Evolutionary conservation across 225 moss, liverwort and hornwort species (phyloP).

Genomic region (Bryoerythrophyllum caledonicum): DNA sequence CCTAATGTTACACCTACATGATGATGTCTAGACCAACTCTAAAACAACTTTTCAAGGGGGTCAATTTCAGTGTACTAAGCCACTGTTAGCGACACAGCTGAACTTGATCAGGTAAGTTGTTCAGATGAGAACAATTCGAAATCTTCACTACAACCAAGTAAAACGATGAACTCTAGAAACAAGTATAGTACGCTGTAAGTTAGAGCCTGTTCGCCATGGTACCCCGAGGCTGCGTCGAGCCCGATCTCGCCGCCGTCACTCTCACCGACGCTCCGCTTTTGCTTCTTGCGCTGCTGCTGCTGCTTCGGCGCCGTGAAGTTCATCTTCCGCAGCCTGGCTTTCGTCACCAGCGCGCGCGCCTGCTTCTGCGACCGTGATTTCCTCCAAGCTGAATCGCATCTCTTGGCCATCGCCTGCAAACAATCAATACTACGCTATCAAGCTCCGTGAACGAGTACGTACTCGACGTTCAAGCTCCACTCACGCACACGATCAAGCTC

Average conservation of each 20-base stretch:
- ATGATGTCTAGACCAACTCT: no score
- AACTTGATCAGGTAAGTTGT: no score
- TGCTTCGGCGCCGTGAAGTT: background rate
- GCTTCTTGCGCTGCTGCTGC: background rate
- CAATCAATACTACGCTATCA: background rate
- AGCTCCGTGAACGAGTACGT: no score
- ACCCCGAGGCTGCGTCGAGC: conserved; percentile 8
- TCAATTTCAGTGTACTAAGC: no score
- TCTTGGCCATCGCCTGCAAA: background rate
- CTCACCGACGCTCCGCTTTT: background rate
- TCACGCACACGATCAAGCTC: background rate
- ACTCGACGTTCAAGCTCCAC: no score
- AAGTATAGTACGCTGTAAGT: no score
- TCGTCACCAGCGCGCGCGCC: conserved; percentile 1
- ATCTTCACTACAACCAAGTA: no score
- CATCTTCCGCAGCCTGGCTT: conserved; percentile 10
- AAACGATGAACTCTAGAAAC: no score
- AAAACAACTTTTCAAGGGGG: no score
- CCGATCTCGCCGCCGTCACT: background rate
- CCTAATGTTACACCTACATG: no score
- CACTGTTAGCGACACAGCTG: no score
- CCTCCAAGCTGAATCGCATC: background rate
- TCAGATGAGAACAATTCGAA: no score
- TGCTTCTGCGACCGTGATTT: background rate
- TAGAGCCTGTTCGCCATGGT: background rate